Evolutionary conservation across 805 yeast genomes (phyloP), one percentile per base, ranked within the genome.

Genomic region (Kregervanrija fluxuum): DNA sequence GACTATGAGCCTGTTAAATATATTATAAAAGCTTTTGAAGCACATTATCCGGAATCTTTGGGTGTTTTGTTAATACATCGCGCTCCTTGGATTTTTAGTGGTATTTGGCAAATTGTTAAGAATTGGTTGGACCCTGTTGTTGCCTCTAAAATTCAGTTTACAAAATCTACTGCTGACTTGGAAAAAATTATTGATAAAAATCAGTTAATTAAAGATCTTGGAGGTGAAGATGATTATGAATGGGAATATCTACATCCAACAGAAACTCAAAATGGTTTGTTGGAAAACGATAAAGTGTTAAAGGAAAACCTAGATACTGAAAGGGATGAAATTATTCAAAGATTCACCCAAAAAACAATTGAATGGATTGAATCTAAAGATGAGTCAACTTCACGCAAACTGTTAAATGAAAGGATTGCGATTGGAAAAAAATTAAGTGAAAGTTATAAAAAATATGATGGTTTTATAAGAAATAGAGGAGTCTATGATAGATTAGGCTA

Each of bases 51-150:
- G 1, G 99, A 93, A 66, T 82, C 87, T 35, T 73, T 93, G 48
- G 96, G 96, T 13, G 77, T 77, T 45, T 68, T 93, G 43, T 75
- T 88, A 53, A 84, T 93, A 48, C 95, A 88, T 68, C 85, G 85
- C 55, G 97, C 99, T 0, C 99, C 99, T 28, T 89, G 97, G 98
- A 79, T 93, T 44, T 93, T 93, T 68, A 79, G 85, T 42, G 91
- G 96, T 17, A 86, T 91, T 48, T 93, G 99, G 98, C 84, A 82
- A 54, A 78, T 91, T 54, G 80, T 93, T 55, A 88, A 87, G 64
- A 81, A 82, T 55, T 91, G 97, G 98, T 71, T 91, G 46, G 98
- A 93, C 61, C 98, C 98, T 3, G 96, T 87, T 17, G 97, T 91
- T 44, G 95, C 96, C 0, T 74, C 91, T 22, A 91, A 91, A 65